Evolutionary conservation across 2,329 filamentous ascomycete genomes (phyloP).

Genomic region (Pseudopyrenochaeta lycopersici): DNA sequence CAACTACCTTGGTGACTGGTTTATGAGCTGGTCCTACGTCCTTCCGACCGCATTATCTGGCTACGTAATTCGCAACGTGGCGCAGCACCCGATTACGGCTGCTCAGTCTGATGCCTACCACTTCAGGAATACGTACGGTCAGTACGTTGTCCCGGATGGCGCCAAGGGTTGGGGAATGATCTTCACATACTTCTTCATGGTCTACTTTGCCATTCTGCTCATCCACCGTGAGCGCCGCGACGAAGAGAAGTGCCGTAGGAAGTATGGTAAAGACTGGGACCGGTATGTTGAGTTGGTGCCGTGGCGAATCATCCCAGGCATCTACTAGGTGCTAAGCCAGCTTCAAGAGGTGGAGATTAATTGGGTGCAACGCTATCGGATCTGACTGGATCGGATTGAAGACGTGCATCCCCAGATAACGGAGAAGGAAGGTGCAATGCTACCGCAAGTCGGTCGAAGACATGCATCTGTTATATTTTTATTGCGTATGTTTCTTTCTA

Average conservation of each 20-base stretch:
- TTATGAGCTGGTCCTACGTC: slow-evolving; percentile 90
- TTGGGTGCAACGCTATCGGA: slow-evolving; percentile 37
- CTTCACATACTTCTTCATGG: slow-evolving; percentile 92
- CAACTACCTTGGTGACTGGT: slow-evolving; percentile 96
- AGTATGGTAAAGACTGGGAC: slow-evolving; percentile 94
- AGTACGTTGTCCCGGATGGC: slow-evolving; percentile 74
- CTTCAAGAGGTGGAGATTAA: neutral
- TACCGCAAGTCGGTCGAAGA: slow-evolving; percentile 36
- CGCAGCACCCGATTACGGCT: slow-evolving; percentile 43
- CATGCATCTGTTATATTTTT: slow-evolving; percentile 18
- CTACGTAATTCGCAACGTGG: slow-evolving; percentile 70
- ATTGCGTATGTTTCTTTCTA: no score
- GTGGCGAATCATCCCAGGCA: slow-evolving; percentile 82
- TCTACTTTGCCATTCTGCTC: slow-evolving; percentile 89
- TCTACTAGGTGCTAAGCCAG: slow-evolving; percentile 68
- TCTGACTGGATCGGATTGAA: slow-evolving; percentile 27
- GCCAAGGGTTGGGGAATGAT: slow-evolving; percentile 85
- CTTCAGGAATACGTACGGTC: slow-evolving; percentile 64
- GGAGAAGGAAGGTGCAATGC: slow-evolving; percentile 25
- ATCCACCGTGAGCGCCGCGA: slow-evolving; percentile 87
- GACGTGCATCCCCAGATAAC: slow-evolving; percentile 27
- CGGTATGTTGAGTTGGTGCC: slow-evolving; percentile 84
- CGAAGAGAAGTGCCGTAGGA: slow-evolving; percentile 87
- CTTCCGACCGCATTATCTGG: slow-evolving; percentile 86
- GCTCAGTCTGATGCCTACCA: slow-evolving; percentile 63